A percentile compares a stretch with the other conserved stretches of the same genome.
Evolutionary conservation across 2,329 filamentous ascomycete genomes (phyloP).

Genomic region (Fusarium graminum): DNA sequence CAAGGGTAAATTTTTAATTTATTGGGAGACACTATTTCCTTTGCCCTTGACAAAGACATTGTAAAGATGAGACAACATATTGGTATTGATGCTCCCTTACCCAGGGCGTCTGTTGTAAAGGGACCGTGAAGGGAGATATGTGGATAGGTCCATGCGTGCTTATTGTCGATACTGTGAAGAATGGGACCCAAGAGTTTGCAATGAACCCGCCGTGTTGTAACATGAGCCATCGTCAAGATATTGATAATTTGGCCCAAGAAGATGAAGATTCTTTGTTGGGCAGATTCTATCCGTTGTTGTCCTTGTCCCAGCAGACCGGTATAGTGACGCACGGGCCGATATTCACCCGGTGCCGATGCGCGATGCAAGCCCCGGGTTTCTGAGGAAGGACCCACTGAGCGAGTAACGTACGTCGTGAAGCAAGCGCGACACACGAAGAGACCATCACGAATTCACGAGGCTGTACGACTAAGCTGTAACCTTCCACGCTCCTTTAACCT

Average conservation of each 20-base stretch:
- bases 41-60: conserved; percentile 8
- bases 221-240: not conserved
- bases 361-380: conserved; percentile 21
- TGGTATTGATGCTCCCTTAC: conserved; percentile 29
- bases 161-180: not conserved
- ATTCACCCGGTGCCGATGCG: conserved; percentile 44
- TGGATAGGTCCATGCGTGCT: not conserved
- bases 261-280: not conserved
- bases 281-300: conserved; percentile 10
- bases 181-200: not conserved
- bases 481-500: conserved; percentile 37
- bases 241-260: not conserved
- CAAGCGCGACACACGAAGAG: conserved; percentile 41
- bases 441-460: conserved; percentile 40
- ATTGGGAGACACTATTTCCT: conserved; percentile 12
- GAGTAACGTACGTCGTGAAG: conserved; percentile 47
- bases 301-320: conserved; percentile 40
- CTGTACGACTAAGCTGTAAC: conserved; percentile 33
- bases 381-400: conserved; percentile 42
- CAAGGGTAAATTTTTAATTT: not conserved
- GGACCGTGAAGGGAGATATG: conserved; percentile 19
- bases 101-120: conserved; percentile 24
- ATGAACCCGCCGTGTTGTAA: not conserved
- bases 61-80: conserved; percentile 1
- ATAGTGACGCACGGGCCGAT: conserved; percentile 36